Base-by-base conservation (phyloP, 2,329 filamentous ascomycete species). In the Diaporthe ilicicola region DNA sequence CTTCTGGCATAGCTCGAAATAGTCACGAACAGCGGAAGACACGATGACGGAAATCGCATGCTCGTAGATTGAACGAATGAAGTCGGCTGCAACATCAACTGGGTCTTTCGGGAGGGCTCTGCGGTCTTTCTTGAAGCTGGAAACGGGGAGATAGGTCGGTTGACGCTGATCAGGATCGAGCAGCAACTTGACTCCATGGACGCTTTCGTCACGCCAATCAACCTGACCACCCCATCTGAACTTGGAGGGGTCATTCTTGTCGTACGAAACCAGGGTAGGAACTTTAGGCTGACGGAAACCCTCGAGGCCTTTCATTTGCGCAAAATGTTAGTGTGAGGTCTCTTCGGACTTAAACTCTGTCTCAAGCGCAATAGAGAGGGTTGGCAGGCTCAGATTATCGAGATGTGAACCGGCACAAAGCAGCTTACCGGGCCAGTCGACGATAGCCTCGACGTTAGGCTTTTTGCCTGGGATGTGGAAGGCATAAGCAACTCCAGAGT, bases 401-500 rank as follows among this genome's bases (percentile, higher is more conserved):
- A n/a, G n/a, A n/a, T n/a, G n/a, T n/a, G n/a, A n/a, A n/a, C n/a
- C n/a, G n/a, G n/a, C n/a, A n/a, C n/a, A n/a, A n/a, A 34, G 32
- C 32, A 34, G 62, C 67, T 69, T 12, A 70, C 68, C 68, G 12
- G 68, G 68, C 68, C 68, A 70, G 2, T 70, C 50, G 0, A 32
- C 6, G 39, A 70, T 70, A 4, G 34, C 1, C 2, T 24, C 17
- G 2, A 66, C 12, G 1, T 56, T 59, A 1, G 59, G 13, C 15
- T 54, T 55, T 42, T 70, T 70, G 2, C 59, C 59, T 17, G 59
- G 56, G 10, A 27, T 15, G 19, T 70, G 56, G 50, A 66, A 70
- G 15, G 51, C 59, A 66, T 76, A 80, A 0, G 78, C 70, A 0
- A 81, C 76, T 17, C 79, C 79, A 34, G 73, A 73, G 46, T 50